Percentiles rank a stretch among this genome's conserved stretches.
phyloP scores from a whole-genome alignment of 176 grass and related monocot genomes.

The Secale cereale region DNA sequence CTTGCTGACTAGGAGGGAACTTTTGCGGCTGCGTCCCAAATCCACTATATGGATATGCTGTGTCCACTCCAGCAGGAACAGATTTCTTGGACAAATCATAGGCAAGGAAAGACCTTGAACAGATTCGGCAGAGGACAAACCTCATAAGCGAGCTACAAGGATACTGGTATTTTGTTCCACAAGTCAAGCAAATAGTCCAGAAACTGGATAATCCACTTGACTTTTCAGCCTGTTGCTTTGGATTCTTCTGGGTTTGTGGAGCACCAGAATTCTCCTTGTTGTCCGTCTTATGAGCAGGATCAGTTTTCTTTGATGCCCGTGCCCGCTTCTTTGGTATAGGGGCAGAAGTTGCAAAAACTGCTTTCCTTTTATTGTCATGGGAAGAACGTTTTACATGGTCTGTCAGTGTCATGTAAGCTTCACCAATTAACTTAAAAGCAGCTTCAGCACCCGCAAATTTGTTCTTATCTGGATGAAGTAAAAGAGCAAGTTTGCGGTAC shows the following conservation, averaged over 20 bases:
- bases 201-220: slow-evolving; percentile 36
- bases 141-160: slow-evolving; percentile 44
- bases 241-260: slow-evolving; percentile 26
- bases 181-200: slow-evolving; percentile 60
- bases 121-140: slow-evolving; percentile 55
- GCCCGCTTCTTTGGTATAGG: slow-evolving; percentile 26
- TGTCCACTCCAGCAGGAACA: neutral
- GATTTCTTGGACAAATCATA: slow-evolving; percentile 51
- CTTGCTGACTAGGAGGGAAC: slow-evolving; percentile 21
- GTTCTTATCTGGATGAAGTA: slow-evolving; percentile 86
- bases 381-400: slow-evolving; percentile 39
- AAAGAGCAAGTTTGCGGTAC: slow-evolving; percentile 73
- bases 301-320: slow-evolving; percentile 24
- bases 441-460: slow-evolving; percentile 76
- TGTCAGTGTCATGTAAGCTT: slow-evolving; percentile 56
- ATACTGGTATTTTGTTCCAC: slow-evolving; percentile 65
- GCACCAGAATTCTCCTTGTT: slow-evolving; percentile 36
- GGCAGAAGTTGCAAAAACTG: slow-evolving; percentile 14
- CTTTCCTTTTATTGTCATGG: slow-evolving; percentile 62
- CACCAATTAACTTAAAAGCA: slow-evolving; percentile 81
- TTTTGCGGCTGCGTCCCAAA: slow-evolving; percentile 21
- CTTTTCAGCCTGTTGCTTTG: slow-evolving; percentile 1
- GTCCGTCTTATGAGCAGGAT: slow-evolving; percentile 25
- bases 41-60: slow-evolving; percentile 10
- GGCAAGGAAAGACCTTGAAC: slow-evolving; percentile 54